Conservation (phyloP, 2,329 filamentous ascomycete species). For the Penicillium glabrum region DNA sequence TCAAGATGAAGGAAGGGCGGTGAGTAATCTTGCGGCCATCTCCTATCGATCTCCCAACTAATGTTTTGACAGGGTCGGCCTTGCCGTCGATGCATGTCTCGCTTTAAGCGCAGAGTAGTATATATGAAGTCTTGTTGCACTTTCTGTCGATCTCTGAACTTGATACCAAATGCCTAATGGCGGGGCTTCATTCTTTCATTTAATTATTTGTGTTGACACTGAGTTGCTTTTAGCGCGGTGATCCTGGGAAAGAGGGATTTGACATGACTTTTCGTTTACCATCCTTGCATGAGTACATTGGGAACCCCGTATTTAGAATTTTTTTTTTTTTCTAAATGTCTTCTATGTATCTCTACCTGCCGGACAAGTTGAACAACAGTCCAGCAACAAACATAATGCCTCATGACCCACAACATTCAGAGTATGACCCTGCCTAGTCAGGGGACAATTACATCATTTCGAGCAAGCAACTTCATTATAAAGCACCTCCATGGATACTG, state of each 20-base stretch:
- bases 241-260: neutral
- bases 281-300: neutral
- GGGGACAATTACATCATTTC: neutral
- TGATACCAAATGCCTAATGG: neutral
- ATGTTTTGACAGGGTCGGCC: slow-evolving; percentile 62
- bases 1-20: slow-evolving; percentile 92
- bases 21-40: slow-evolving; percentile 46
- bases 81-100: slow-evolving; percentile 83
- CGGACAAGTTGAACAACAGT: neutral
- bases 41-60: slow-evolving; percentile 1
- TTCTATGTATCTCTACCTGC: neutral
- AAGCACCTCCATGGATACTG: no score
- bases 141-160: neutral
- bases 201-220: neutral
- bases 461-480: neutral
- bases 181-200: neutral
- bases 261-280: neutral
- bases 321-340: neutral
- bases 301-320: neutral
- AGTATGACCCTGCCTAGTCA: neutral
- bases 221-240: neutral
- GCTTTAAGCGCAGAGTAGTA: slow-evolving; percentile 58
- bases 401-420: neutral
- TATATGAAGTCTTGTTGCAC: slow-evolving; percentile 10
- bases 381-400: neutral